Base-by-base conservation (phyloP, 768 basidiomycete genomes). In the Boletus fagicola region DNA sequence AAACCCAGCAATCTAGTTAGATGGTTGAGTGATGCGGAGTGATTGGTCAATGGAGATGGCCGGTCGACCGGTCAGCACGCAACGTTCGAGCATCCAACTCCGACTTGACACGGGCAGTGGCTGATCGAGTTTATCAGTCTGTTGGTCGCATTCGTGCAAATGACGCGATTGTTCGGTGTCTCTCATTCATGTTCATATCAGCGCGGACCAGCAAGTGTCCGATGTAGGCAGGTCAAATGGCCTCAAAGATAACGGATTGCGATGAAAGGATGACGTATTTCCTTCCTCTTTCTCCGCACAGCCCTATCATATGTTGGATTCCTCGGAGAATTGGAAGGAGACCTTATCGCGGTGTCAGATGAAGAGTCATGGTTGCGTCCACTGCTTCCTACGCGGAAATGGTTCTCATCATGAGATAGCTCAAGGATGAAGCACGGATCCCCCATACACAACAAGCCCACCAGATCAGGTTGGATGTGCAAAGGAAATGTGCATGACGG, bases 241-340 rank as follows among this genome's bases (percentile, higher is more conserved):
- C 33, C 16, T 53, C 47, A 33, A 44, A 53, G 59, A 65, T 68
- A 66, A 48, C 35, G 4, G 40, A 28, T 7, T 16, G 24, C 28
- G 24, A 56, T 56, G 31, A 54, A 28, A 49, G 24, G 18, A 49
- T 56, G 53, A 62, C 55, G 47, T 53, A 28, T 31, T 3, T 35
- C 36, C 16, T 43, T 24, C 16, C 38, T 35, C 24, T 36, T 44
- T 58, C 44, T 49, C 15, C 44, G 43, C 51, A 56, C 52, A 62
- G 56, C 59, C 46, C 30, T 12, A 20, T 18, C 18, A 31, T 50
- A 36, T 35, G 33, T 49, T 40, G 39, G 20, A 40, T 20, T 20
- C 65, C 65, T 66, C 65, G 67, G 65, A 65, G 48, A 68, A 57
- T 28, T 33, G 35, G 24, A 28, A 46, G 26, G 13, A 12, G 13